These are phyloP conservation scores for Zea luxurians DNA, from an alignment of 176 grass and related monocot species.

Conservation along the genomic window DNA sequence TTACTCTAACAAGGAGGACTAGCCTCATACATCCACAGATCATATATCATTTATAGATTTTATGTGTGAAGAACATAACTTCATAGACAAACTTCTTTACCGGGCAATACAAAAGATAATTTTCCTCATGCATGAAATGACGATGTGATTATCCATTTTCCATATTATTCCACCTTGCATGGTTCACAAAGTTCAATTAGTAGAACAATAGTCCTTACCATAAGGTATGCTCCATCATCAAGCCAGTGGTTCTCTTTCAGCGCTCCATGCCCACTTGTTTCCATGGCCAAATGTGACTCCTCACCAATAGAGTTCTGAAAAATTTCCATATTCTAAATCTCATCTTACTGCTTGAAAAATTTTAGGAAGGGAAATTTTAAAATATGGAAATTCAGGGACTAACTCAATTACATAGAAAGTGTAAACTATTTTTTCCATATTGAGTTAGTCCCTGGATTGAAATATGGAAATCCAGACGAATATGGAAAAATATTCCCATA, in stretches of 20 bases:
- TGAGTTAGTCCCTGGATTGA: too few species aligned
- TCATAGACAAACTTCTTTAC: conserved; percentile 18
- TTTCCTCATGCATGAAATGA: conserved; percentile 2
- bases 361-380: too few species aligned
- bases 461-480: too few species aligned
- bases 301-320: conserved; percentile 87
- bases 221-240: conserved; percentile 96
- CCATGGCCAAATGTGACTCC: conserved; percentile 93
- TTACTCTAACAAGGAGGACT: conserved; percentile 16
- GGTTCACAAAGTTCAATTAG: conserved; percentile 11
- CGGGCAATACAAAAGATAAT: background rate
- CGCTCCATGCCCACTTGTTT: conserved; percentile 99
- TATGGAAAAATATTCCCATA: too few species aligned
- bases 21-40: background rate
- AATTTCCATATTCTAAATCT: conserved; percentile 21
- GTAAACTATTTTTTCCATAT: conserved; percentile 33
- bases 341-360: background rate
- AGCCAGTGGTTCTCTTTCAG: conserved; percentile 97
- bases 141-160: background rate
- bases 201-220: conserved; percentile 54
- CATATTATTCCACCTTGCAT: background rate
- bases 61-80: background rate
- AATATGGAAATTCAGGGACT: background rate
- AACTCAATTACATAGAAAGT: background rate
- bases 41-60: background rate